Base-by-base conservation (phyloP, 2,329 filamentous ascomycete species). In the Colletotrichum musae region DNA sequence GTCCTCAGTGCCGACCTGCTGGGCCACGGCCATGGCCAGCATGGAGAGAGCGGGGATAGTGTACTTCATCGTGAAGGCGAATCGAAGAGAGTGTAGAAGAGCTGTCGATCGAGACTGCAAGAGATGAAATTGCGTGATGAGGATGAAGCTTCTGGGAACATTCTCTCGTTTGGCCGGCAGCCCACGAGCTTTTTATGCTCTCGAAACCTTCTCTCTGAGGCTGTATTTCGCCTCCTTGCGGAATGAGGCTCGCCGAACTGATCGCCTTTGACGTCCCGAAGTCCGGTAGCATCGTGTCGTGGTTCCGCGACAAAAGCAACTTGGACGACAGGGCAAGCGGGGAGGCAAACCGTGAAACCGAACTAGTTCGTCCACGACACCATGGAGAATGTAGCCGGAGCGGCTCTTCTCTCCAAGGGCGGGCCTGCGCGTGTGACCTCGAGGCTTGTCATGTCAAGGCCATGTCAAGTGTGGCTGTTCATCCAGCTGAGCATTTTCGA, bases 1-100 rank as follows among this genome's bases (percentile, higher is more conserved):
- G 45, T 74, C 66, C 52, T 74, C 62, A 21, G 68, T 75, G 65
- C 74, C 74, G 32, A 72, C 74, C 58, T 72, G 70, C 68, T 75
- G 74, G 52, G 72, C 74, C 45, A 70, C 64, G 43, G 68, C 74
- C 56, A 67, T 48, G 58, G 72, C 70, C 52, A 73, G 62, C 48
- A 74, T 70, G 52, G 72, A 71, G 26, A 72, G 71, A 54, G 68
- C 61, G 47, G 64, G 48, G 32, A 72, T n/a, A 5, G 65, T 62
- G 51, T 60, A 63, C 69, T 72, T 70, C 71, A 72, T 72, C 18
- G 24, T 72, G 59, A 43, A 48, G 5, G 24, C 12, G 12, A 24
- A 41, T 13, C 9, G 24, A 28, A 58, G 41, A 26, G 57, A 56
- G 9, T 21, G 54, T 4, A 36, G 32, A 45, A 5, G 21, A 6